phyloP scores from a whole-genome alignment of 2,329 filamentous ascomycete species.

The Penicillium griseofulvum region DNA sequence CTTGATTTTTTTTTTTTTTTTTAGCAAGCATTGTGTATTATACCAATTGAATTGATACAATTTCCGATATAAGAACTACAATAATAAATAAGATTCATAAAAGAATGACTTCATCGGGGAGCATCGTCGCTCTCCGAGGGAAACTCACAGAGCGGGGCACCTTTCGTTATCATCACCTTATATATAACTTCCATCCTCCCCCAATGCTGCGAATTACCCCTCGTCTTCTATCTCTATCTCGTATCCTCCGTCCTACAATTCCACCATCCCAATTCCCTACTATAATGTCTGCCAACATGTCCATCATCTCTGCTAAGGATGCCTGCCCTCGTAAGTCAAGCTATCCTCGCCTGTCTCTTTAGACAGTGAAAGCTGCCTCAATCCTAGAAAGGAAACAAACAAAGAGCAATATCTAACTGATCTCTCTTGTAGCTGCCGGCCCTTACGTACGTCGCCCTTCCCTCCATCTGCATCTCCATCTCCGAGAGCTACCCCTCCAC shows the following conservation, averaged over 20 bases:
- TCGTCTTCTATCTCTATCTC: constrained; percentile 24
- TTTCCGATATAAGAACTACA: not conserved
- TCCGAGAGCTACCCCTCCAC: constrained; percentile 1
- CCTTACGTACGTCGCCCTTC: constrained; percentile 41
- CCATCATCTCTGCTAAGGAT: constrained; percentile 41
- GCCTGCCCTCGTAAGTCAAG: constrained; percentile 46
- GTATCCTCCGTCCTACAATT: constrained; percentile 7
- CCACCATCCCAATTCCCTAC: constrained; percentile 10
- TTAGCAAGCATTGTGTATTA: not conserved
- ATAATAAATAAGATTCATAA: not conserved
- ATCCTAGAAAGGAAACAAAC: not conserved
- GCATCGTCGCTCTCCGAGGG: constrained; percentile 15
- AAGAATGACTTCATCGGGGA: constrained; percentile 6
- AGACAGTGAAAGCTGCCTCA: not conserved
- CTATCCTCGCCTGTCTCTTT: not conserved
- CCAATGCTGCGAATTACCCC: constrained; percentile 25
- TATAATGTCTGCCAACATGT: constrained; percentile 40
- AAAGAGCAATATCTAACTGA: constrained; percentile 13
- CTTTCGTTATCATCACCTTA: constrained; percentile 7
- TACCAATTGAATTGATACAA: not conserved
- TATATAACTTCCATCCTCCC: constrained; percentile 10
- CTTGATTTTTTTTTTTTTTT: not conserved
- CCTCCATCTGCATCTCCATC: not conserved
- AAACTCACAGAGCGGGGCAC: constrained; percentile 20
- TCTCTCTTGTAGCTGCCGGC: constrained; percentile 34